Evolutionary conservation across 208 protist species (phyloP).

Genomic region (Leishmania amazonensis): DNA sequence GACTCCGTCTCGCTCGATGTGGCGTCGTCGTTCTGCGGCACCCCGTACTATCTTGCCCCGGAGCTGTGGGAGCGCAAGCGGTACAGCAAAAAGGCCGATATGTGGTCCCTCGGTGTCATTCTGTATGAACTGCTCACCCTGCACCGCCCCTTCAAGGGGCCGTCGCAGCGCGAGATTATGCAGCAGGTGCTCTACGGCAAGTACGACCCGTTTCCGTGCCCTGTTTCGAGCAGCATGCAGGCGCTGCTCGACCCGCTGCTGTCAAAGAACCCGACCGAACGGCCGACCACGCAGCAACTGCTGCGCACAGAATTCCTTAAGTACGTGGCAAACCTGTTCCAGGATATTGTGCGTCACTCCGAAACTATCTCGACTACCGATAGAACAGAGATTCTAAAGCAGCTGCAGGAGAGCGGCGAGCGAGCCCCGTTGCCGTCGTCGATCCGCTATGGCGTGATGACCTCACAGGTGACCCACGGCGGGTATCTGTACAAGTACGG

Average conservation of each 20-base stretch:
- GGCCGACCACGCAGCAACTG: slow-evolving; percentile 76
- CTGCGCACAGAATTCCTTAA: slow-evolving; percentile 87
- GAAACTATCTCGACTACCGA: slow-evolving; percentile 64
- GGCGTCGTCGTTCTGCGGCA: slow-evolving; percentile 84
- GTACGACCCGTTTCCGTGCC: slow-evolving; percentile 80
- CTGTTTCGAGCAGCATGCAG: slow-evolving; percentile 71
- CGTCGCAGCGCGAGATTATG: slow-evolving; percentile 84
- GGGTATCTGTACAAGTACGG: slow-evolving; percentile 87
- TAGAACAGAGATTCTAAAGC: slow-evolving; percentile 68
- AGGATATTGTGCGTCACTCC: slow-evolving; percentile 87
- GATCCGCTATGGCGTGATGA: slow-evolving; percentile 56
- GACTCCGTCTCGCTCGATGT: slow-evolving; percentile 83
- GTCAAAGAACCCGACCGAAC: slow-evolving; percentile 58
- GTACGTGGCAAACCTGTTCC: slow-evolving; percentile 90
- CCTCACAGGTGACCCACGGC: slow-evolving; percentile 62
- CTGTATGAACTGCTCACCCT: slow-evolving; percentile 88
- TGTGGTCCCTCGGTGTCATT: slow-evolving; percentile 92
- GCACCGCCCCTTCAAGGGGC: slow-evolving; percentile 87
- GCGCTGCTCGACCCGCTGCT: slow-evolving; percentile 71
- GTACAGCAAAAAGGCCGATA: slow-evolving; percentile 95
- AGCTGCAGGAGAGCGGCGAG: slow-evolving; percentile 55
- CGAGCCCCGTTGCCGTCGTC: slow-evolving; percentile 52
- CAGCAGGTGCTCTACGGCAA: slow-evolving; percentile 79
- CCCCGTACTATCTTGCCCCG: slow-evolving; percentile 94
- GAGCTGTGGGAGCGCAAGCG: slow-evolving; percentile 92